A percentile compares a stretch with the other conserved stretches of the same genome.
Evolutionary conservation across 768 basidiomycete genomes (phyloP).

Genomic region (Bullera alba): DNA sequence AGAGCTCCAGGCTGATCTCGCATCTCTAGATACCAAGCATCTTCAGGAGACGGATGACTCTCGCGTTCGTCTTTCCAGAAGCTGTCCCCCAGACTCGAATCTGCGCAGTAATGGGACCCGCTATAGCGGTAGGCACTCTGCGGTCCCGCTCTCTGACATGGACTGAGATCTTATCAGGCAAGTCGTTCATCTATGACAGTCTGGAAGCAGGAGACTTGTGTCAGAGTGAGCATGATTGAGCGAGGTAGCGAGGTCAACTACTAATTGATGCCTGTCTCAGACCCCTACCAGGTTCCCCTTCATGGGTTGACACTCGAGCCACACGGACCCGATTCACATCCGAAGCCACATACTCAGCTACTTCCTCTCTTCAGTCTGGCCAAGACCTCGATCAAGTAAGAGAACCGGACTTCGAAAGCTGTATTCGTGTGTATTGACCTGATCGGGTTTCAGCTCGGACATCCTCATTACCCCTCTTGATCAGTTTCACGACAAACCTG

Average conservation of each 20-base stretch:
- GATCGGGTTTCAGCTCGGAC: conserved; percentile 33
- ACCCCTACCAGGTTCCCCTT: conserved; percentile 40
- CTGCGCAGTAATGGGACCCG: conserved; percentile 23
- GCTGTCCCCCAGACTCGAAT: conserved; percentile 40
- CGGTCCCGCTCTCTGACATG: not conserved
- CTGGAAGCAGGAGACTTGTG: conserved; percentile 41
- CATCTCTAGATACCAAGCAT: conserved; percentile 31
- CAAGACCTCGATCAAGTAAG: conserved; percentile 45
- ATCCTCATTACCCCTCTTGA: conserved; percentile 45
- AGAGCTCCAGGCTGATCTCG: not conserved
- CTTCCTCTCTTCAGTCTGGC: conserved; percentile 44
- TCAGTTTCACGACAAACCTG: conserved; percentile 35
- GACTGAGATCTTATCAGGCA: conserved; percentile 8
- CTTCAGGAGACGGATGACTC: conserved; percentile 41
- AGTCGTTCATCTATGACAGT: conserved; percentile 39
- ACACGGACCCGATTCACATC: conserved; percentile 38
- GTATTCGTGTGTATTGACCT: not conserved
- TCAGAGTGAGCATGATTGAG: conserved; percentile 28
- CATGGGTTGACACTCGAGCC: conserved; percentile 44
- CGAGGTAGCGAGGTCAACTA: not conserved
- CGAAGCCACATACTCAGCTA: conserved; percentile 41
- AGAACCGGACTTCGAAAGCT: not conserved
- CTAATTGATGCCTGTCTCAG: conserved; percentile 6
- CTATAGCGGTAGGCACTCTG: conserved; percentile 19
- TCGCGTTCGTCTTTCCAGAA: conserved; percentile 31